Conservation (phyloP, 2,329 filamentous ascomycete genomes). For the Pseudopithomyces chartarum region DNA sequence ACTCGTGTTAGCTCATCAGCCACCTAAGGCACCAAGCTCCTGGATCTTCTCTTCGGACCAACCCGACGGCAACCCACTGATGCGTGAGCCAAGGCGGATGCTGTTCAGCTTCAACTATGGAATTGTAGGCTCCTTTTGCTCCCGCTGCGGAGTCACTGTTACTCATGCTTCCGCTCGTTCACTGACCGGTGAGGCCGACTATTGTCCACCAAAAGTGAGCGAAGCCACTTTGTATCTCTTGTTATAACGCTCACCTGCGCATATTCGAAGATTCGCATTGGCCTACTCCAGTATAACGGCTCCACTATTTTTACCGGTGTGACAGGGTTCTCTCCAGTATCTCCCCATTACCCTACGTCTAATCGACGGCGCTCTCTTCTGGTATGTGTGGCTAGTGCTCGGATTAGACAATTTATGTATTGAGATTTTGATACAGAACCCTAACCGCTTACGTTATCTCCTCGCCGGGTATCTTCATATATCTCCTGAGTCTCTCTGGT, state of each 20-base stretch:
- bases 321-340: background rate
- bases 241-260: slow-evolving; percentile 5
- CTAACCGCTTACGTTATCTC: slow-evolving; percentile 4
- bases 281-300: slow-evolving; percentile 7
- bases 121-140: slow-evolving; percentile 8
- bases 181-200: slow-evolving; percentile 12
- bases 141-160: background rate
- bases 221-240: background rate
- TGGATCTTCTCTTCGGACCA: slow-evolving; percentile 10
- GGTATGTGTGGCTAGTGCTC: slow-evolving; percentile 2
- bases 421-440: background rate
- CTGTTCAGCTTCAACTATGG: slow-evolving; percentile 5
- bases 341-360: background rate
- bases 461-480: background rate
- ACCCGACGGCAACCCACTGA: slow-evolving; percentile 8
- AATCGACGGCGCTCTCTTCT: background rate
- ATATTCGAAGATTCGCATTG: background rate
- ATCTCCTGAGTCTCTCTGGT: background rate
- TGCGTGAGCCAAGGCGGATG: slow-evolving; percentile 6
- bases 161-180: slow-evolving; percentile 2
- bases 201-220: background rate
- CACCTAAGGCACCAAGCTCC: slow-evolving; percentile 13
- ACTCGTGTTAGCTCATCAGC: slow-evolving; percentile 10
- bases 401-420: background rate
- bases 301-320: background rate